phyloP scores from a whole-genome alignment of 2,329 filamentous ascomycete species.

The Cryphonectria parasitica region DNA sequence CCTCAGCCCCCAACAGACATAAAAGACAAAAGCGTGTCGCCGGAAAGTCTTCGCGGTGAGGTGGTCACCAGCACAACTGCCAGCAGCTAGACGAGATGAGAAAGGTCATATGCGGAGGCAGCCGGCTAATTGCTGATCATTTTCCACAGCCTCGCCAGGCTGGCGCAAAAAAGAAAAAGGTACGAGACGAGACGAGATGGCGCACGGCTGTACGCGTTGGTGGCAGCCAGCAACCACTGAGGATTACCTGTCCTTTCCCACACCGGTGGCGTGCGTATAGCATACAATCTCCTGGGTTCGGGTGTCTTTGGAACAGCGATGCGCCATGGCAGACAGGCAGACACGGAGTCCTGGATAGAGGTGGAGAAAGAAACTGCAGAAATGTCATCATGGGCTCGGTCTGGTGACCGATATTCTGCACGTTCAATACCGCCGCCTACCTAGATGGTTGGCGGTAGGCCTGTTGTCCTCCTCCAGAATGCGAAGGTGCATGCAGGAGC shows the following conservation, averaged over 20 bases:
- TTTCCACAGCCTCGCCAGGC: slow-evolving; percentile 12
- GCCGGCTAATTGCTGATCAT: slow-evolving; percentile 10
- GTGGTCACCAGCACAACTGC: slow-evolving; percentile 8
- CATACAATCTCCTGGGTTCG: neutral
- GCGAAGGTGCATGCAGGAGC: slow-evolving; percentile 1
- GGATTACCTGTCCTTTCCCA: neutral
- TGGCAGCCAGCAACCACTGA: neutral
- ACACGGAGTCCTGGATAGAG: neutral
- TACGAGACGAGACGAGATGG: neutral
- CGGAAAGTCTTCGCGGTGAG: slow-evolving; percentile 22
- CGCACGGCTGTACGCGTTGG: neutral
- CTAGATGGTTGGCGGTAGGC: neutral
- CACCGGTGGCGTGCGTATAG: neutral
- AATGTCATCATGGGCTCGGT: neutral
- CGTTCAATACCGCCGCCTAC: neutral
- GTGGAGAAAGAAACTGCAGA: neutral
- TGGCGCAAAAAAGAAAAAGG: slow-evolving; percentile 19
- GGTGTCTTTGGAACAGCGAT: neutral
- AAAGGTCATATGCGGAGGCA: slow-evolving; percentile 21
- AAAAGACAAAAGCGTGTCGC: slow-evolving; percentile 7
- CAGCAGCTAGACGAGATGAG: slow-evolving; percentile 18
- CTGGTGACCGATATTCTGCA: slow-evolving; percentile 7
- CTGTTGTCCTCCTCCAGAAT: neutral
- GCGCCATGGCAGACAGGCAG: neutral
- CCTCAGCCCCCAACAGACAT: neutral